Evolutionary conservation across 331 rosid species (phyloP).

Genomic region (Rosa hybrid): DNA sequence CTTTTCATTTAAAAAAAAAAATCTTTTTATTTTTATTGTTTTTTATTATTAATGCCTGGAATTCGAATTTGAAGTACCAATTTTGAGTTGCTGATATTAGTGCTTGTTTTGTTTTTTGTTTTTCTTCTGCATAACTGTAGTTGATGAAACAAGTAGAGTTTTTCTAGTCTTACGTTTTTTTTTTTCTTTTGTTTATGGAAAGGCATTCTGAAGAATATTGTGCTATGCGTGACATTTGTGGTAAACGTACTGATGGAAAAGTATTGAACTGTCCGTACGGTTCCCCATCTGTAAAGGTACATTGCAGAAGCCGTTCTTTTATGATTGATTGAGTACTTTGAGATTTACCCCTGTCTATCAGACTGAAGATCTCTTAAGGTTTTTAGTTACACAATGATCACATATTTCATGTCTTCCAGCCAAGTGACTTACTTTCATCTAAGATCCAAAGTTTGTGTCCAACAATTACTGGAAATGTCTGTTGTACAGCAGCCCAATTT

Average conservation of each 20-base stretch:
- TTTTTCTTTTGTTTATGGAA: constrained; percentile 37
- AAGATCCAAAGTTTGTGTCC: constrained; percentile 96
- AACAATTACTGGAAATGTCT: constrained; percentile 84
- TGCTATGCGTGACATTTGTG: constrained; percentile 85
- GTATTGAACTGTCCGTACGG: constrained; percentile 77
- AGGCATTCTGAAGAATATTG: constrained; percentile 74
- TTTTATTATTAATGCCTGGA: neutral
- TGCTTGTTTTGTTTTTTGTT: neutral
- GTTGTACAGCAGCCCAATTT: constrained; percentile 90
- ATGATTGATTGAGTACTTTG: neutral
- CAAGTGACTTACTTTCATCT: constrained; percentile 84
- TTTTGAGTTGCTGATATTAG: neutral
- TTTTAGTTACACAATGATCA: constrained; percentile 24
- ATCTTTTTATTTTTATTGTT: neutral
- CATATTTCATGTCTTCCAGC: constrained; percentile 58
- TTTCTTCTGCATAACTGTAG: neutral
- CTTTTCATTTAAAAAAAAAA: neutral
- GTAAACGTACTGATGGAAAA: constrained; percentile 80
- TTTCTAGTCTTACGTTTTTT: neutral
- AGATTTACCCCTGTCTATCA: constrained; percentile 1
- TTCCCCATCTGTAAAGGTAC: constrained; percentile 81
- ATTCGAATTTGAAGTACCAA: neutral
- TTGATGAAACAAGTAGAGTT: neutral
- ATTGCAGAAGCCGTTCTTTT: constrained; percentile 5
- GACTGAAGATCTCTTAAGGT: neutral